These are phyloP conservation scores for Strobilomyces dryophilus DNA, from an alignment of 768 basidiomycete species.

Conservation along the genomic window DNA sequence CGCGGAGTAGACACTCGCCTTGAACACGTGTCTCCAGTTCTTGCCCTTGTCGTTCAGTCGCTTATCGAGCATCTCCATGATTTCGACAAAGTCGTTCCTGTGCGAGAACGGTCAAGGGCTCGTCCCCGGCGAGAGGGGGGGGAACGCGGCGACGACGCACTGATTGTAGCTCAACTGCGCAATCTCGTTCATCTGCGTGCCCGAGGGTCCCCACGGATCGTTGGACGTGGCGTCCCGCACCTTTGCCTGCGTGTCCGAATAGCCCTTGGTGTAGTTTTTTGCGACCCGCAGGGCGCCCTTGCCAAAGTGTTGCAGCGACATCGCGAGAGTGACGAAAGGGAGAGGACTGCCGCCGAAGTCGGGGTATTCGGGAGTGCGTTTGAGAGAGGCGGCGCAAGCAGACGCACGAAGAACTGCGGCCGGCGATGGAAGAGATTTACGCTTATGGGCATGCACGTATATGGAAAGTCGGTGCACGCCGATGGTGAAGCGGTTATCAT, in stretches of 20 bases:
- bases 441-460: slow-evolving; percentile 5
- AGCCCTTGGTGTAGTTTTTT: slow-evolving; percentile 95
- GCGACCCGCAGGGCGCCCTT: slow-evolving; percentile 83
- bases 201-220: slow-evolving; percentile 97
- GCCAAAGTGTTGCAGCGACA: slow-evolving; percentile 74
- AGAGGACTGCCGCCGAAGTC: neutral
- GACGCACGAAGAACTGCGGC: slow-evolving; percentile 10
- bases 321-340: slow-evolving; percentile 12
- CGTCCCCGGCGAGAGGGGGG: no score
- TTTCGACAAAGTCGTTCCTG: slow-evolving; percentile 94
- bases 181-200: slow-evolving; percentile 98
- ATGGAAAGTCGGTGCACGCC: slow-evolving; percentile 28
- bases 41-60: slow-evolving; percentile 98
- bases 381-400: slow-evolving; percentile 16
- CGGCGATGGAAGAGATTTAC: neutral
- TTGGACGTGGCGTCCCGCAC: slow-evolving; percentile 96
- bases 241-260: slow-evolving; percentile 93
- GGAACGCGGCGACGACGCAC: slow-evolving; percentile 40
- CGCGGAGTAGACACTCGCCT: slow-evolving; percentile 44
- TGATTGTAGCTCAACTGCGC: slow-evolving; percentile 97
- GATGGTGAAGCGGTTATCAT: slow-evolving; percentile 93
- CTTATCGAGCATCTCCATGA: slow-evolving; percentile 99
- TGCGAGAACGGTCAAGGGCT: neutral
- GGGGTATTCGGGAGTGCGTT: slow-evolving; percentile 11
- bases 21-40: slow-evolving; percentile 99